phyloP scores from a whole-genome alignment of 768 basidiomycete genomes.

The Pisolithus albus region DNA sequence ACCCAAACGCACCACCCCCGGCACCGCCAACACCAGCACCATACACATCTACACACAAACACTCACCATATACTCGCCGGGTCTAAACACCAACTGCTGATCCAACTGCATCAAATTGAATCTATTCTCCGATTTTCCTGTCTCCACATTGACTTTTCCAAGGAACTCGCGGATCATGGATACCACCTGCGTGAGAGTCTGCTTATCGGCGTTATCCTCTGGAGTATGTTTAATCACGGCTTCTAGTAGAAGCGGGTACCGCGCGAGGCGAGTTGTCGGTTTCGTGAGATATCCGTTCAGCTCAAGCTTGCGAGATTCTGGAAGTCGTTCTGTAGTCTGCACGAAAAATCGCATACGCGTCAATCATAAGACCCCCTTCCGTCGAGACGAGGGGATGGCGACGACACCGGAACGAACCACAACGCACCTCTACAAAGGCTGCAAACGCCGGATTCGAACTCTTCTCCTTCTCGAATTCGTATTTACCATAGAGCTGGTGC shows the following conservation, averaged over 20 bases:
- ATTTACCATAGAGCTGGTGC: conserved; percentile 97
- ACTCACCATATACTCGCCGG: conserved; percentile 82
- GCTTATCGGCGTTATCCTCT: conserved; percentile 84
- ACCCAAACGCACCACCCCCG: not conserved
- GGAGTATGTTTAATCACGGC: conserved; percentile 90
- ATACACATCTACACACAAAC: conserved; percentile 8
- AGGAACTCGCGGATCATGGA: conserved; percentile 75
- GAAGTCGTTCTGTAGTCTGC: conserved; percentile 83
- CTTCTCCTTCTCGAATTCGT: conserved; percentile 99
- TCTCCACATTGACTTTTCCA: conserved; percentile 83
- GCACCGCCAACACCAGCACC: not conserved
- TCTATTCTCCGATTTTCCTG: conserved; percentile 91
- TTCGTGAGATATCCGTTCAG: conserved; percentile 97
- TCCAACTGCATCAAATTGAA: conserved; percentile 94
- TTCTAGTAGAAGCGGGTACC: conserved; percentile 89
- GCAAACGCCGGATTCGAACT: conserved; percentile 86
- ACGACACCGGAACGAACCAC: not conserved
- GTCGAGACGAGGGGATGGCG: not conserved
- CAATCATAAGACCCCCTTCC: not conserved
- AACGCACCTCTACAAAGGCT: conserved; percentile 83
- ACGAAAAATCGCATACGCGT: not conserved
- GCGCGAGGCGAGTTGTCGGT: conserved; percentile 94
- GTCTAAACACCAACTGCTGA: conserved; percentile 83
- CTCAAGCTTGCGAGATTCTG: conserved; percentile 94
- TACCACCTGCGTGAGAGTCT: conserved; percentile 68